A percentile compares a stretch with the other conserved stretches of the same genome.
phyloP scores from a whole-genome alignment of 148 eudicot species.

The Chenopodium quinoa region DNA sequence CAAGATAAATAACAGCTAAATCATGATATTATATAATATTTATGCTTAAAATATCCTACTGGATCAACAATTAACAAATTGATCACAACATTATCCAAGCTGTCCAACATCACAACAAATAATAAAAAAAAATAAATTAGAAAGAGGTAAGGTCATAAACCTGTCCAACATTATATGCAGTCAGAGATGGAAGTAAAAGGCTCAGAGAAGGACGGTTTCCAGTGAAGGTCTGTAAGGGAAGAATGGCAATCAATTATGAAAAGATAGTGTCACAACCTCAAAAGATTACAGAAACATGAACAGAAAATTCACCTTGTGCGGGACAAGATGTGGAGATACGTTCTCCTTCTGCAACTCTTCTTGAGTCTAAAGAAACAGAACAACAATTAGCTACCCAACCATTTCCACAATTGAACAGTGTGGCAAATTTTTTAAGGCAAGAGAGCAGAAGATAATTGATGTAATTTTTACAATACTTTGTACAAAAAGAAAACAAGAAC shows the following conservation, averaged over 20 bases:
- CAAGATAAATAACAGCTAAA: slow-evolving; percentile 22
- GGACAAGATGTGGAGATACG: slow-evolving; percentile 70
- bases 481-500: neutral
- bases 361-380: slow-evolving; percentile 55
- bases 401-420: neutral
- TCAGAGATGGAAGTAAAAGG: slow-evolving; percentile 83
- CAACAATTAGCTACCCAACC: slow-evolving; percentile 15
- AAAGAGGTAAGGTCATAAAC: slow-evolving; percentile 33
- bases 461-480: neutral
- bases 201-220: slow-evolving; percentile 98
- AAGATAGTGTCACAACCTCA: neutral
- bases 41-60: neutral
- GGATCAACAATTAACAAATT: neutral
- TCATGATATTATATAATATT: neutral
- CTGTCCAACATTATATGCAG: slow-evolving; percentile 93
- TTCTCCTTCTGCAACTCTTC: slow-evolving; percentile 83
- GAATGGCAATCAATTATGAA: neutral
- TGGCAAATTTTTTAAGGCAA: neutral
- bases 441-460: neutral
- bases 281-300: slow-evolving; percentile 3
- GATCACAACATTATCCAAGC: neutral
- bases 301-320: slow-evolving; percentile 69
- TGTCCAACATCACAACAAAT: too few relatives aligned
- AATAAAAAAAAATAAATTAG: neutral
- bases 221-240: slow-evolving; percentile 69